Percentiles rank a stretch among this genome's conserved stretches.
Evolutionary conservation across 805 yeast genomes (phyloP).

Genomic region (Teunomyces funiuensis): DNA sequence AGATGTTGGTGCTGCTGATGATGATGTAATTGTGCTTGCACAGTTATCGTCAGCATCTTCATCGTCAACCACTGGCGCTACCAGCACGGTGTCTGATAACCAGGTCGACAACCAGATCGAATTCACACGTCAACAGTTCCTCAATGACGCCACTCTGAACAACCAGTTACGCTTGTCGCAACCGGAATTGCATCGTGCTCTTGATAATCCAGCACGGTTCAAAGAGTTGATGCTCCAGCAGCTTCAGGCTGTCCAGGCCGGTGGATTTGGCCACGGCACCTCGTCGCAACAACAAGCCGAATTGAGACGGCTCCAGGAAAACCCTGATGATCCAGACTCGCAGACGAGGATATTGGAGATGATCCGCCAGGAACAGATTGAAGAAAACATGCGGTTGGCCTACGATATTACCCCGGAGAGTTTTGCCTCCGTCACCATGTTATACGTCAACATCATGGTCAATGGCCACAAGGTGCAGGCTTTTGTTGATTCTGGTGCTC

Average conservation of each 20-base stretch:
- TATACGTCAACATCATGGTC: constrained; percentile 73
- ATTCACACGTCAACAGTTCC: constrained; percentile 46
- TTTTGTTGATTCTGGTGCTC: constrained; percentile 97
- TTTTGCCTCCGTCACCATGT: constrained; percentile 80
- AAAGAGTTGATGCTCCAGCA: constrained; percentile 36
- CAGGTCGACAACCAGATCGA: constrained; percentile 41
- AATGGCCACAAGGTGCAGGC: constrained; percentile 85
- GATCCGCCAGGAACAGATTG: constrained; percentile 69
- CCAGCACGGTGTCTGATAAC: constrained; percentile 1
- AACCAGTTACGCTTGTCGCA: constrained; percentile 35
- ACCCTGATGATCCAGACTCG: constrained; percentile 71
- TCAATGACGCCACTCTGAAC: constrained; percentile 40
- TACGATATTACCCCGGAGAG: constrained; percentile 88
- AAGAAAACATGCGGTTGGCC: constrained; percentile 78
- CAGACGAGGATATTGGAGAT: constrained; percentile 65
- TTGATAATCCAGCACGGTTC: constrained; percentile 52
- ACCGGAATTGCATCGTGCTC: constrained; percentile 48
- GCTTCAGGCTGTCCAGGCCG: constrained; percentile 24
- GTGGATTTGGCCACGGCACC: constrained; percentile 6
- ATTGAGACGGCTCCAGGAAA: constrained; percentile 50
- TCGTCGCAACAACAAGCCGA: constrained; percentile 35
- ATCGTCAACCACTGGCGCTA: constrained; percentile 7
- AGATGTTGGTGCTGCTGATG: constrained; percentile 50
- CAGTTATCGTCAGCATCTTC: constrained; percentile 11
- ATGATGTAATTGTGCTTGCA: constrained; percentile 55